phyloP scores from a whole-genome alignment of 495 filamentous ascomycete genomes.

The Trichoderma gamsii region DNA sequence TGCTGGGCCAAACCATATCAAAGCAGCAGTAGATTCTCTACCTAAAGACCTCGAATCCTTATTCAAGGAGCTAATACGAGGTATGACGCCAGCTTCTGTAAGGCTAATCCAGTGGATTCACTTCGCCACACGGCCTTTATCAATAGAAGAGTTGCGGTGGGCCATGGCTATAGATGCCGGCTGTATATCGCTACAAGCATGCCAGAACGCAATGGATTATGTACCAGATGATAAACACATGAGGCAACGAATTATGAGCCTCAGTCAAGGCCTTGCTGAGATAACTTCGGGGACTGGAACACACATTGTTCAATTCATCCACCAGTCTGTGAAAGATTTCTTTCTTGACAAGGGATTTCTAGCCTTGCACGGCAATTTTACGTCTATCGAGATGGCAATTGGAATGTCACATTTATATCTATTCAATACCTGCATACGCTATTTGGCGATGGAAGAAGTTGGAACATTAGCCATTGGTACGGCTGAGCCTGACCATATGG shows the following conservation, averaged over 20 bases:
- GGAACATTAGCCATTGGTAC: neutral
- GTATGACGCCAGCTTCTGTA: conserved; percentile 19
- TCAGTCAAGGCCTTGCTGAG: conserved; percentile 34
- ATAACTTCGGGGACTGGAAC: conserved; percentile 15
- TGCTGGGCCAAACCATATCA: conserved; percentile 15
- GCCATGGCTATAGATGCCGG: conserved; percentile 26
- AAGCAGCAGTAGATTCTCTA: conserved; percentile 18
- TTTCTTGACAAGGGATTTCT: conserved; percentile 25
- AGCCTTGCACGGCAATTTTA: conserved; percentile 14
- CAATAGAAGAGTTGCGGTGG: conserved; percentile 27
- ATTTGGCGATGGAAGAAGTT: conserved; percentile 22
- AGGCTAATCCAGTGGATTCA: conserved; percentile 33
- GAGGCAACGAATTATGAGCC: conserved; percentile 25
- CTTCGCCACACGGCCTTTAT: conserved; percentile 26
- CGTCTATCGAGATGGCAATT: conserved; percentile 17
- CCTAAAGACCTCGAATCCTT: conserved; percentile 25
- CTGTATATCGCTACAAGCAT: conserved; percentile 23
- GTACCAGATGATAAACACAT: conserved; percentile 21
- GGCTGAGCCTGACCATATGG: neutral
- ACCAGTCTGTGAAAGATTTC: conserved; percentile 38
- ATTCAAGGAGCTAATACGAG: conserved; percentile 27
- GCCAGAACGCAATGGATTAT: conserved; percentile 17
- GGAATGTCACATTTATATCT: conserved; percentile 21
- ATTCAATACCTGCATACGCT: conserved; percentile 23
- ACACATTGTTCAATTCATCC: conserved; percentile 34